A percentile compares a stretch with the other conserved stretches of the same genome.
Evolutionary conservation across 768 basidiomycete species (phyloP).

Genomic region (Naganishia vishniacii): DNA sequence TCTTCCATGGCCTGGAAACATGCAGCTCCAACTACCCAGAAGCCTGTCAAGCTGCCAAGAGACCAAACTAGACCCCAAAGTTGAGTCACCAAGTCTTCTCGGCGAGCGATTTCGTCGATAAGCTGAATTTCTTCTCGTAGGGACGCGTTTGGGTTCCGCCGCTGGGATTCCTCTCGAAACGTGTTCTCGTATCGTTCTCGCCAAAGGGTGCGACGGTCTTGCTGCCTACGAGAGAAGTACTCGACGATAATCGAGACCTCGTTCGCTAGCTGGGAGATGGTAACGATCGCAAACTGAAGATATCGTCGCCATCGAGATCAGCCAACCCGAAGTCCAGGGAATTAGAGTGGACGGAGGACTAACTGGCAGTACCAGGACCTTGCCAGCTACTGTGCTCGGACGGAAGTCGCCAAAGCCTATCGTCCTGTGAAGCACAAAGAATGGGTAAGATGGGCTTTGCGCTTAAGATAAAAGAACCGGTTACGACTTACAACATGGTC

Average conservation of each 20-base stretch:
- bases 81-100: conserved; percentile 44
- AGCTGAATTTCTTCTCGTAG: conserved; percentile 46
- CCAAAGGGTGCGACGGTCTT: conserved; percentile 38
- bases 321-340: neutral
- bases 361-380: conserved; percentile 35
- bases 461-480: no score
- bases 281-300: conserved; percentile 42
- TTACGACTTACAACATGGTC: conserved; percentile 27
- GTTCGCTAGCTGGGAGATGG: conserved; percentile 46
- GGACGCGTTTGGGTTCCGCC: conserved; percentile 32
- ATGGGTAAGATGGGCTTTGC: no score
- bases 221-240: conserved; percentile 38
- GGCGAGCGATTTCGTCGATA: conserved; percentile 41
- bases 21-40: conserved; percentile 48
- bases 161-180: conserved; percentile 35
- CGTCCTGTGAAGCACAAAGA: conserved; percentile 21
- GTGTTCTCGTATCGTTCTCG: conserved; percentile 38
- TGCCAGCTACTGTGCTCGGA: conserved; percentile 35
- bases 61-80: conserved; percentile 43
- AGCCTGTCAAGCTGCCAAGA: conserved; percentile 37
- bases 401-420: conserved; percentile 26
- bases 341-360: neutral
- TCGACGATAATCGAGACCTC: conserved; percentile 42
- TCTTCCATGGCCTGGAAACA: conserved; percentile 46
- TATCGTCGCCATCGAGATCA: conserved; percentile 13